phyloP scores from a whole-genome alignment of 2,329 filamentous ascomycete species.

The Fusarium piperis region DNA sequence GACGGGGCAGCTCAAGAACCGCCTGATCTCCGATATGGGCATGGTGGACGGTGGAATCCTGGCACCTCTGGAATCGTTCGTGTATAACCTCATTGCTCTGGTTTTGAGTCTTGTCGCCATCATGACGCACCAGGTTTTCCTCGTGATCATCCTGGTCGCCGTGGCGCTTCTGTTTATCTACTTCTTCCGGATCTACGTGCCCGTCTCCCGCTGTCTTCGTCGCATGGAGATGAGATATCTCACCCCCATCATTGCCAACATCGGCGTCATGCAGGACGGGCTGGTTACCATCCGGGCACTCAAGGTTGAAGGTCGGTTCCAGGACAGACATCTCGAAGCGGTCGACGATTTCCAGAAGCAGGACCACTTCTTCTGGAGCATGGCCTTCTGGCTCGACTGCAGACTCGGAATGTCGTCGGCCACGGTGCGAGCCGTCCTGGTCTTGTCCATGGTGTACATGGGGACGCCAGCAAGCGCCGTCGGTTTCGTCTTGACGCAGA shows the following conservation, averaged over 20 bases:
- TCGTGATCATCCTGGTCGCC: conserved; percentile 75
- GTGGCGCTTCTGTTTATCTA: conserved; percentile 76
- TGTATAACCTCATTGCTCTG: conserved; percentile 77
- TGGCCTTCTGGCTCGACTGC: conserved; percentile 86
- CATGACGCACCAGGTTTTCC: conserved; percentile 78
- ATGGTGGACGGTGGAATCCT: conserved; percentile 90
- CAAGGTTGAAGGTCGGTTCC: conserved; percentile 80
- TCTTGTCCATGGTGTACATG: conserved; percentile 77
- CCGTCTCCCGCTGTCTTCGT: conserved; percentile 83
- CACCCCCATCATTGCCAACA: conserved; percentile 90
- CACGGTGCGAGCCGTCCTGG: conserved; percentile 76
- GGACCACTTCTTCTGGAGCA: conserved; percentile 94
- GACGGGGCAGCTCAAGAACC: conserved; percentile 89
- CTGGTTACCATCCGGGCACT: conserved; percentile 89
- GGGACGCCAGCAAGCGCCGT: conserved; percentile 81
- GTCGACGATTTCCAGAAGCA: conserved; percentile 93
- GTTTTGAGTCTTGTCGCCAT: conserved; percentile 79
- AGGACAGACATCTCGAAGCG: conserved; percentile 79
- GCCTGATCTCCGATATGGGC: conserved; percentile 88
- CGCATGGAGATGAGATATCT: conserved; percentile 90
- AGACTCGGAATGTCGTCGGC: conserved; percentile 73
- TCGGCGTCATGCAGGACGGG: conserved; percentile 86
- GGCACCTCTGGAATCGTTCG: conserved; percentile 74
- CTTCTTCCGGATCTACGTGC: conserved; percentile 81
- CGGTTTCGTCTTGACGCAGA: conserved; percentile 79